These are phyloP conservation scores for Colletotrichum sansevieriae DNA, from an alignment of 2,329 filamentous ascomycete species.

Conservation along the genomic window DNA sequence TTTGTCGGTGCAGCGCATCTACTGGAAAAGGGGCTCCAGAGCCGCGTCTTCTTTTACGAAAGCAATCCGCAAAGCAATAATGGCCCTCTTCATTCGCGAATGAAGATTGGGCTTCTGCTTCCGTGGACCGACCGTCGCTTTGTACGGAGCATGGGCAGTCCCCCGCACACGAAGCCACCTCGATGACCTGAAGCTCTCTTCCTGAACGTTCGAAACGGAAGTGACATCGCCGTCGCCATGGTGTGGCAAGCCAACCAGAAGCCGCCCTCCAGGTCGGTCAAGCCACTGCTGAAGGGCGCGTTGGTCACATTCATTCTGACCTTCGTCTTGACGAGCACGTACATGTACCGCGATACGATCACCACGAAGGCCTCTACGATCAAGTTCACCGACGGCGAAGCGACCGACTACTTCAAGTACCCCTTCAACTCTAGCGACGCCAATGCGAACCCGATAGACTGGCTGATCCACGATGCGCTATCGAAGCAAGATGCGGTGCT, in stretches of 20 bases:
- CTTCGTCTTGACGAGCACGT: conserved; percentile 38
- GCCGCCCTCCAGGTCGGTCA: conserved; percentile 24
- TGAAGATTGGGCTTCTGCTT: conserved; percentile 4
- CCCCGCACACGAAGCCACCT: not conserved
- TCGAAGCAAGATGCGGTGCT: conserved; percentile 57
- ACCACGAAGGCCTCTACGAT: conserved; percentile 27
- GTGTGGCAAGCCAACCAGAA: conserved; percentile 35
- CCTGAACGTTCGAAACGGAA: not conserved
- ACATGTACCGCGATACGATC: conserved; percentile 42
- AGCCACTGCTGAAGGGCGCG: conserved; percentile 32
- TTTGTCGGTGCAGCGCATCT: conserved; percentile 23
- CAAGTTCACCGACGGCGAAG: conserved; percentile 38
- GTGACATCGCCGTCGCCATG: conserved; percentile 22
- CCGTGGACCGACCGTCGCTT: conserved; percentile 2
- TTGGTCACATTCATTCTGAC: conserved; percentile 30
- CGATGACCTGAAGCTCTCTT: conserved; percentile 24
- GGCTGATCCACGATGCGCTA: conserved; percentile 62
- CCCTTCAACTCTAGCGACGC: conserved; percentile 43
- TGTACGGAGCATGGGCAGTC: conserved; percentile 26
- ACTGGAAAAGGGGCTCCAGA: conserved; percentile 31
- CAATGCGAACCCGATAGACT: conserved; percentile 63
- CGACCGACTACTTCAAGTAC: conserved; percentile 41
- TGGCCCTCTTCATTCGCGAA: conserved; percentile 1
- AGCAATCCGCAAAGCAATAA: conserved; percentile 15
- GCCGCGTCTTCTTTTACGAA: conserved; percentile 29